phyloP scores from a whole-genome alignment of 2,329 filamentous ascomycete genomes.

The Neurospora sp. region DNA sequence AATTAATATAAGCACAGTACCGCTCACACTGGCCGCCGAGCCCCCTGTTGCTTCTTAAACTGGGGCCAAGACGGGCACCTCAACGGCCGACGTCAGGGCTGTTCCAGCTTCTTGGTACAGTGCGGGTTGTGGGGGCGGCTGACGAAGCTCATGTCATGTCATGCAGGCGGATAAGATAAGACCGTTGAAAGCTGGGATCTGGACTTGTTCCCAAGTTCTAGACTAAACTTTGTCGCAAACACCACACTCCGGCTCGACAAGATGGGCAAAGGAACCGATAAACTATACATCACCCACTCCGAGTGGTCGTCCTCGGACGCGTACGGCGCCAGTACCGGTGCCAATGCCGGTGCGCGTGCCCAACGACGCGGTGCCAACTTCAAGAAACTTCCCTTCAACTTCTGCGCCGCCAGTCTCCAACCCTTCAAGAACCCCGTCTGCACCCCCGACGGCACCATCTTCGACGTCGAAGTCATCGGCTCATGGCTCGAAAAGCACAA shows the following conservation, averaged over 20 bases:
- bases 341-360: constrained; percentile 53
- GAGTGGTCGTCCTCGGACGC: constrained; percentile 92
- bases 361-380: constrained; percentile 50
- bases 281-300: constrained; percentile 78
- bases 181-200: not conserved
- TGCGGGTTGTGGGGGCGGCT: not conserved
- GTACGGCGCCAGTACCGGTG: constrained; percentile 70
- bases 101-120: not conserved
- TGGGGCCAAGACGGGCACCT: not conserved
- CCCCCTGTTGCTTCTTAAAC: not conserved
- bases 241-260: constrained; percentile 1
- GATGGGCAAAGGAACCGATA: constrained; percentile 46
- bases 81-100: not conserved
- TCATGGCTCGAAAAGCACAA: constrained; percentile 90
- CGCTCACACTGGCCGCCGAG: not conserved
- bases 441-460: constrained; percentile 76
- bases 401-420: constrained; percentile 90
- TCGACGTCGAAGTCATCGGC: constrained; percentile 88
- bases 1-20: not conserved
- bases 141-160: not conserved
- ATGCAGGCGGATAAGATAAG: not conserved
- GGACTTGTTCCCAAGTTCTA: not conserved
- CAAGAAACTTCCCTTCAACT: constrained; percentile 91
- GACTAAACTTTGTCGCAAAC: not conserved
- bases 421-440: constrained; percentile 94